Conservation (phyloP, 164 flowering plant species). For the Magnolia kwangsiensis region DNA sequence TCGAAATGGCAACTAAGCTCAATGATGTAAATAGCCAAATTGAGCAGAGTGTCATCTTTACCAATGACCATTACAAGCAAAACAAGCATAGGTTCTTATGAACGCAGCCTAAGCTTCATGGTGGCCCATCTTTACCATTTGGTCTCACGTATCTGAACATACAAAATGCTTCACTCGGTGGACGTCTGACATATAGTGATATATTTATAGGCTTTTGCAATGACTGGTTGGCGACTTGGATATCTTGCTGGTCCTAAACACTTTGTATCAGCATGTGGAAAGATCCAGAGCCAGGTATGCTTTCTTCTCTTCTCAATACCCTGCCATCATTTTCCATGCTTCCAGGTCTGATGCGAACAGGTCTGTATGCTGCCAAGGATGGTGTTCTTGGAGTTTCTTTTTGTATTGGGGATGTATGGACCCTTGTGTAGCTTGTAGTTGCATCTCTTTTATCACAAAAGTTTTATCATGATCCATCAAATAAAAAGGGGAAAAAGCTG, state of each 20-base stretch:
- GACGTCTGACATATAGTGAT: not conserved
- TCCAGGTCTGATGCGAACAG: not conserved
- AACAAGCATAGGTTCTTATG: not conserved
- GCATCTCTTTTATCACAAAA: not conserved
- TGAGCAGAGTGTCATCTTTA: not conserved
- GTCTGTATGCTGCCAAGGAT: not conserved
- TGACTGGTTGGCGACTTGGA: conserved; percentile 99
- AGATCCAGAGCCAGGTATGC: conserved; percentile 91
- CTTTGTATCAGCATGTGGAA: conserved; percentile 78
- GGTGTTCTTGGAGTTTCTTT: no score
- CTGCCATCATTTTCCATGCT: not conserved
- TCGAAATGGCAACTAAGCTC: not conserved
- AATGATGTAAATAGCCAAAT: not conserved
- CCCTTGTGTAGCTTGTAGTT: not conserved
- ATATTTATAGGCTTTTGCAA: conserved; percentile 76
- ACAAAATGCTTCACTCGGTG: not conserved
- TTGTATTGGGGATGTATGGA: no score
- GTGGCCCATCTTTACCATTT: not conserved
- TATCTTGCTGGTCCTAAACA: conserved; percentile 94
- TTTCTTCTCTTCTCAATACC: not conserved
- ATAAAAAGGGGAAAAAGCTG: not conserved
- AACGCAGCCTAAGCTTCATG: not conserved
- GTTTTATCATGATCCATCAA: not conserved
- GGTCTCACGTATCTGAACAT: not conserved
- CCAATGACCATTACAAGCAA: not conserved